Evolutionary conservation across 2,329 filamentous ascomycete genomes (phyloP).

Genomic region (Sarocladium kiliense): DNA sequence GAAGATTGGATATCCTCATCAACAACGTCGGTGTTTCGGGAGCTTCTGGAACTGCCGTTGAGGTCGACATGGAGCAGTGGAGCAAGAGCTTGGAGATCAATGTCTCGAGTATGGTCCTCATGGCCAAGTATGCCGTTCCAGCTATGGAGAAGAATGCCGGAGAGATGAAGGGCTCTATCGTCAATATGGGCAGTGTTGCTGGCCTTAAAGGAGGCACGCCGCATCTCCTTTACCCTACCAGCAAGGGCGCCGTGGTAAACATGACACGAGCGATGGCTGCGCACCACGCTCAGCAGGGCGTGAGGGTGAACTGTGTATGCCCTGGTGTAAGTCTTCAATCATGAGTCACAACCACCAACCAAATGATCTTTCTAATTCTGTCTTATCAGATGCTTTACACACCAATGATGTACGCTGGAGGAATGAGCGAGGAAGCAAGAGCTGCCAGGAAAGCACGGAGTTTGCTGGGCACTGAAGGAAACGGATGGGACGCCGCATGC

Average conservation of each 20-base stretch:
- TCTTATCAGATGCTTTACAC: conserved; percentile 35
- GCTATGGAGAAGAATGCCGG: conserved; percentile 34
- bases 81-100: conserved; percentile 40
- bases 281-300: conserved; percentile 27
- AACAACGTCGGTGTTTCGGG: conserved; percentile 60
- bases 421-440: conserved; percentile 33
- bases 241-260: conserved; percentile 36
- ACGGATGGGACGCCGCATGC: conserved; percentile 36
- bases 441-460: conserved; percentile 32
- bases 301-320: conserved; percentile 9
- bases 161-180: conserved; percentile 38
- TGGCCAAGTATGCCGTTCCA: conserved; percentile 14
- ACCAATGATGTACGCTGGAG: conserved; percentile 37
- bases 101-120: conserved; percentile 16
- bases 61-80: conserved; percentile 53
- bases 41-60: conserved; percentile 48
- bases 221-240: conserved; percentile 33
- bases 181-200: conserved; percentile 56
- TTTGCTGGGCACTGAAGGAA: conserved; percentile 35
- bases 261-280: conserved; percentile 42
- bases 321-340: conserved; percentile 12
- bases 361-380: no score
- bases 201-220: conserved; percentile 36
- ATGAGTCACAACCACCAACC: no score
- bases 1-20: conserved; percentile 56